Evolutionary conservation across 2,329 filamentous ascomycete genomes (phyloP).

Genomic region (Beauveria brongniartii): DNA sequence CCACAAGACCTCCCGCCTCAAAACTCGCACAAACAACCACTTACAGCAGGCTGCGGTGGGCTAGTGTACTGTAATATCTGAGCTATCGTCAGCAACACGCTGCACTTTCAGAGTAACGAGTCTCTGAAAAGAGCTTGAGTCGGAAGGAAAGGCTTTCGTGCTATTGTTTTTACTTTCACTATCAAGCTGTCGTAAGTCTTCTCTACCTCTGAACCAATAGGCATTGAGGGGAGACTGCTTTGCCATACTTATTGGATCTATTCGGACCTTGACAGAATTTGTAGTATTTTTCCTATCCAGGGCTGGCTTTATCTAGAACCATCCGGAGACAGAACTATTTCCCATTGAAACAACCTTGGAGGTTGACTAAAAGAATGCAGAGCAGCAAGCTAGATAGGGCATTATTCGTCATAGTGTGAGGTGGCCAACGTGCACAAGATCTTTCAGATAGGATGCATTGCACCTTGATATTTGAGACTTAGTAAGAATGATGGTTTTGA

Average conservation of each 20-base stretch:
- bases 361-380: not conserved
- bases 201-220: too few species aligned
- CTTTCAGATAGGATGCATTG: not conserved
- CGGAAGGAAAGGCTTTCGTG: too few species aligned
- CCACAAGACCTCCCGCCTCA: too few species aligned
- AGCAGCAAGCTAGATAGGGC: not conserved
- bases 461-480: not conserved
- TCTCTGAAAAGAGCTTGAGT: too few species aligned
- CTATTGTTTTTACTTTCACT: too few species aligned
- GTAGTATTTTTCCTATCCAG: not conserved
- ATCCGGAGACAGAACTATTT: not conserved
- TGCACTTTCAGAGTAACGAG: too few species aligned
- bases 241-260: not conserved
- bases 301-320: not conserved
- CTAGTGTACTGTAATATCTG: too few species aligned
- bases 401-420: too few species aligned
- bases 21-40: too few species aligned
- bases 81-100: too few species aligned
- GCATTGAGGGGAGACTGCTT: not conserved
- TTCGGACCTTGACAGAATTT: not conserved
- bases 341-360: not conserved
- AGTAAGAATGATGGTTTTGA: not conserved
- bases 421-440: not conserved
- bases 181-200: too few species aligned
- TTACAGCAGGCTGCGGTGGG: too few species aligned